phyloP scores from a whole-genome alignment of 1,284 basidiomycete genomes.

The Gastroboletus turbinatus region DNA sequence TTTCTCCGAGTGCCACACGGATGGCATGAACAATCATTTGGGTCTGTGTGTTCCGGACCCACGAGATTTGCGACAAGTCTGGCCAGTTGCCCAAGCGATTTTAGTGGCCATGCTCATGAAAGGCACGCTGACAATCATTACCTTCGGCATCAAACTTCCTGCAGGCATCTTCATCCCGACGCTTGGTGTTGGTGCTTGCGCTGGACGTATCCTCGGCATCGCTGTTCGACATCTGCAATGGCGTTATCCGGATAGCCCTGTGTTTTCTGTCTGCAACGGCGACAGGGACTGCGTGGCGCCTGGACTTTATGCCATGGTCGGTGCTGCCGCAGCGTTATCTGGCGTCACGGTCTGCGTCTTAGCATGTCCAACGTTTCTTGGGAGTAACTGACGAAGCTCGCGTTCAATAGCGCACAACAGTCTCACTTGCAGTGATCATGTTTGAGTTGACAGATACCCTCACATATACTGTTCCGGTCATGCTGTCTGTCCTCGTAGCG shows the following conservation, averaged over 20 bases:
- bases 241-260: slow-evolving; percentile 56
- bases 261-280: slow-evolving; percentile 69
- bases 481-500: slow-evolving; percentile 87
- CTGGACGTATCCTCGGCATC: slow-evolving; percentile 88
- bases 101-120: slow-evolving; percentile 80
- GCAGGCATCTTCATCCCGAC: slow-evolving; percentile 98
- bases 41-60: slow-evolving; percentile 74
- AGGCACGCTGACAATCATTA: slow-evolving; percentile 82
- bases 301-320: slow-evolving; percentile 90
- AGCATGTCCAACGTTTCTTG: background rate
- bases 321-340: slow-evolving; percentile 84
- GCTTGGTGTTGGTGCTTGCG: slow-evolving; percentile 95
- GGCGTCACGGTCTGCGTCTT: slow-evolving; percentile 73
- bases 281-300: slow-evolving; percentile 76
- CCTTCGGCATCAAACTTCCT: slow-evolving; percentile 92
- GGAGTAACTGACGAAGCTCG: slow-evolving; percentile 11
- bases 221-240: slow-evolving; percentile 78
- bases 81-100: slow-evolving; percentile 68
- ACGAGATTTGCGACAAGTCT: slow-evolving; percentile 55
- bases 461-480: slow-evolving; percentile 93
- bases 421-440: slow-evolving; percentile 97
- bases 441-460: slow-evolving; percentile 95
- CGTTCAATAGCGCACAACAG: slow-evolving; percentile 67
- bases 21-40: slow-evolving; percentile 54
- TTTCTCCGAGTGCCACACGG: slow-evolving; percentile 80